Base-by-base conservation (phyloP, 2,329 filamentous ascomycete genomes). In the Claviceps capensis region DNA sequence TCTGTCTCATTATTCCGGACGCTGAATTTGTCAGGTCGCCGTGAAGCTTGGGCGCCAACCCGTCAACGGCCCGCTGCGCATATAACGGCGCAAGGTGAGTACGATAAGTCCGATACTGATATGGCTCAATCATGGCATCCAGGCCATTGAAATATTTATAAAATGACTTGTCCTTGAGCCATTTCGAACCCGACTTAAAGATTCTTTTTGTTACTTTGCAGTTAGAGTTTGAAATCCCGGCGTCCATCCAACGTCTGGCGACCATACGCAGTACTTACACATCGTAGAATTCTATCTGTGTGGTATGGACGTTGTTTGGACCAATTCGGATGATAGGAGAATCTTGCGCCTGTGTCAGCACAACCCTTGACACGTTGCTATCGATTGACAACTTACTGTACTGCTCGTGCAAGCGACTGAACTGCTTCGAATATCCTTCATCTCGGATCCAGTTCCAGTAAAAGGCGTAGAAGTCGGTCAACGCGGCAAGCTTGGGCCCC, bases 111-210 rank as follows among this genome's bases (percentile, higher is more conserved):
- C 48, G 48, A 23, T 45, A 50, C 8, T 44, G 41, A 7, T 16
- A 23, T 7, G 48, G 48, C 13, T 45, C 48, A 37, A 50, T 50
- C 48, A 50, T 50, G 40, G 48, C 48, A 13, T 50, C 48, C 3
- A 50, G 9, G 23, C 48, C 48, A n/a, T 38, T 38, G 16, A 50
- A 50, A n/a, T 50, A 11, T 11, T 37, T 37, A 19, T 50, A 50
- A n/a, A 50, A 50, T 2, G 41, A 22, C 2, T n/a, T 23, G 8
- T 50, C 36, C 19, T 48, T 48, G 11, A n/a, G 47, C 47, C 47
- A 48, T 40, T n/a, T 40, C 36, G 47, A 41, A 16, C 47, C 47
- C 9, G 6, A 17, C 26, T 48, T 48, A 19, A 40, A 40, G 4
- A 48, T 48, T n/a, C 47, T 48, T 26, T 22, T 41, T 38, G 22